Evolutionary conservation across 331 rosid species (phyloP), one percentile per base, ranked within the genome.

Genomic region (Phaseolus coccineus): DNA sequence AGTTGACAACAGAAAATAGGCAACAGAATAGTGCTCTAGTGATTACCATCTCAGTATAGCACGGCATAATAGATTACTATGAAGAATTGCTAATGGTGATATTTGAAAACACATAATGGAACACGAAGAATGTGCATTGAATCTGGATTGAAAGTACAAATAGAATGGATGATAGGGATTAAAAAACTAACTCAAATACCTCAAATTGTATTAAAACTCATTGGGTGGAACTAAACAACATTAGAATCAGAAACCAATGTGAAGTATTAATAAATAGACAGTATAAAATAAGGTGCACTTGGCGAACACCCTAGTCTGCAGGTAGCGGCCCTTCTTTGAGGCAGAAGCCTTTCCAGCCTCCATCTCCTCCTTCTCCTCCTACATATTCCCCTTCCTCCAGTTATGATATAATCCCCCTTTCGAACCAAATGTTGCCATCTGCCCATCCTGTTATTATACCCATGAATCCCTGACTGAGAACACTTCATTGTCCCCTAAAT

Each of bases 121-220:
- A 30, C 12, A 31, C 46, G 5, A 4, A 2, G 46, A 33, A 63
- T 16, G 69, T 63, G 69, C 47, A 63, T 16, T 33, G 68, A 62
- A 31, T 22, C 69, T 63, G 69, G 48, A 63, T 35, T 33, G 69
- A n/a, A 33, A 63, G 69, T 7, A 35, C 2, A n/a, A 62, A 35
- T n/a, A 6, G 47, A 35, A 35, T 63, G 47, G 48, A 63, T 35
- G 47, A 35, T 63, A 63, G 25, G 69, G 46, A 62, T 62, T 62
- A 62, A 62, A 9, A 35, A 6, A 63, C 27, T 6, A 25, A 0
- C 50, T 65, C 3, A n/a, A 37, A 37, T 7, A 37, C 15, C 28
- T 37, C 48, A 65, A 65, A 35, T 37, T 37, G 14, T 64, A 64
- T 65, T 64, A 37, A 16, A 64, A 35, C 30, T 37, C 50, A 37